Conservation (phyloP, 1,284 basidiomycete species). For the Thecaphora frezii region DNA sequence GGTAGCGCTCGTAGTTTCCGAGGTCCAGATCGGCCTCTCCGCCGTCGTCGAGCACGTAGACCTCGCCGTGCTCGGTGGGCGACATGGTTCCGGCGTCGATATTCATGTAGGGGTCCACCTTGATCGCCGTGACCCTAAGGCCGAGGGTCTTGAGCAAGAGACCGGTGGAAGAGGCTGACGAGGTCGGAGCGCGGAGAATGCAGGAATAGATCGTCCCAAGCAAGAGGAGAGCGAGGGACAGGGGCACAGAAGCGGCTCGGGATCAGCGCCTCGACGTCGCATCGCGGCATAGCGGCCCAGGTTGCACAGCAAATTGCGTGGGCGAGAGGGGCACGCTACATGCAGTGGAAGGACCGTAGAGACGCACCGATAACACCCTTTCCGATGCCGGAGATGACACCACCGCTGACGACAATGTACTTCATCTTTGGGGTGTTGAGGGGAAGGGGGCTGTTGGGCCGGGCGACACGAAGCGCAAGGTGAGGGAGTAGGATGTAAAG, state of each 20-base stretch:
- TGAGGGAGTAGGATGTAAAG: constrained; percentile 4
- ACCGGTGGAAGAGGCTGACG: constrained; percentile 85
- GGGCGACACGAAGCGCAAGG: no score
- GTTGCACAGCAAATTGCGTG: no score
- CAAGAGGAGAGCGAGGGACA: no score
- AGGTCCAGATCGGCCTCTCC: constrained; percentile 97
- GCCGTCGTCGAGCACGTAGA: constrained; percentile 96
- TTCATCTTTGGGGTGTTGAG: constrained; percentile 48
- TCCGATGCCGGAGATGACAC: constrained; percentile 62
- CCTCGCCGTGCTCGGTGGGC: constrained; percentile 97
- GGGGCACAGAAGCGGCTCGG: no score
- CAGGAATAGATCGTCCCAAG: no score
- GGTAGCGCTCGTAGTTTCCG: constrained; percentile 97
- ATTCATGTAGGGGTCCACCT: constrained; percentile 99
- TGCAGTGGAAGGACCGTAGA: background rate
- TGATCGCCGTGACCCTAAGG: constrained; percentile 95
- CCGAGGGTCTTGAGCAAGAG: constrained; percentile 92
- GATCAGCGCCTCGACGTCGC: no score
- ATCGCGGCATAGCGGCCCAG: no score
- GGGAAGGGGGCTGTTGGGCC: background rate
- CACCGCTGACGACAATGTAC: constrained; percentile 61
- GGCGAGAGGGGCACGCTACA: no score
- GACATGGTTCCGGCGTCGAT: constrained; percentile 99
- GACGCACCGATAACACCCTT: constrained; percentile 61
- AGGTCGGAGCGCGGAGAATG: no score